A percentile compares a stretch with the other conserved stretches of the same genome.
Evolutionary conservation across 352 stramenopile species (phyloP).

Genomic region (Phytophthora quininea): DNA sequence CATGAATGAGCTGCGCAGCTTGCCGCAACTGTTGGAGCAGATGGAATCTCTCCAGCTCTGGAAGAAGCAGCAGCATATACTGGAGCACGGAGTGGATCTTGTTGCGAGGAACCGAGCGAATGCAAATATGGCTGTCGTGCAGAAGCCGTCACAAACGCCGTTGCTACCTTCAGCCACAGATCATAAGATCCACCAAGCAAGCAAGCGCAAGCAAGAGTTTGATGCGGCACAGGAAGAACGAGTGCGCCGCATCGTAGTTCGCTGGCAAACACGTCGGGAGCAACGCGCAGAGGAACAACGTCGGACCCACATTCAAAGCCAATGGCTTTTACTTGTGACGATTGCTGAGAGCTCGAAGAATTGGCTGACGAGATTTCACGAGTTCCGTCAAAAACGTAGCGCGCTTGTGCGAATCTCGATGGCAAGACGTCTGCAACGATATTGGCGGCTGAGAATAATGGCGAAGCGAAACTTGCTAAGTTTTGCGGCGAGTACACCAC

Average conservation of each 20-base stretch:
- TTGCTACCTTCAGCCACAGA: constrained; percentile 63
- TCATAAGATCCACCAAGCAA: constrained; percentile 49
- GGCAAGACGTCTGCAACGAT: constrained; percentile 59
- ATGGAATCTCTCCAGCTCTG: constrained; percentile 42
- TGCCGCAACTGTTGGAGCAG: constrained; percentile 58
- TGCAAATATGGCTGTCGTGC: constrained; percentile 38
- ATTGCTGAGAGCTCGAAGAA: constrained; percentile 40
- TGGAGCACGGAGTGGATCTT: constrained; percentile 54
- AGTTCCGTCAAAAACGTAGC: constrained; percentile 47
- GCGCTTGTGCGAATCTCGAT: constrained; percentile 47
- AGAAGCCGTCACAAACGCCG: constrained; percentile 57
- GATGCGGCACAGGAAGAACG: constrained; percentile 47
- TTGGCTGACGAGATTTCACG: constrained; percentile 51
- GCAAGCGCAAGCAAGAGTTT: constrained; percentile 58
- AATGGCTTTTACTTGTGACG: constrained; percentile 62
- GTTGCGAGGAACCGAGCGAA: constrained; percentile 57
- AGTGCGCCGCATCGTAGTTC: constrained; percentile 43
- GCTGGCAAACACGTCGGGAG: constrained; percentile 57
- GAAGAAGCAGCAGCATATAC: constrained; percentile 47
- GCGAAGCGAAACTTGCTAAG: constrained; percentile 30
- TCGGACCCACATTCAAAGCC: constrained; percentile 50
- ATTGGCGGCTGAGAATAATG: constrained; percentile 49
- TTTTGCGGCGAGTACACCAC: constrained; percentile 24
- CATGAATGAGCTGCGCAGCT: constrained; percentile 58
- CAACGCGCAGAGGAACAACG: constrained; percentile 39